phyloP scores from a whole-genome alignment of 2,329 filamentous ascomycete species.

The Pyricularia sp. region DNA sequence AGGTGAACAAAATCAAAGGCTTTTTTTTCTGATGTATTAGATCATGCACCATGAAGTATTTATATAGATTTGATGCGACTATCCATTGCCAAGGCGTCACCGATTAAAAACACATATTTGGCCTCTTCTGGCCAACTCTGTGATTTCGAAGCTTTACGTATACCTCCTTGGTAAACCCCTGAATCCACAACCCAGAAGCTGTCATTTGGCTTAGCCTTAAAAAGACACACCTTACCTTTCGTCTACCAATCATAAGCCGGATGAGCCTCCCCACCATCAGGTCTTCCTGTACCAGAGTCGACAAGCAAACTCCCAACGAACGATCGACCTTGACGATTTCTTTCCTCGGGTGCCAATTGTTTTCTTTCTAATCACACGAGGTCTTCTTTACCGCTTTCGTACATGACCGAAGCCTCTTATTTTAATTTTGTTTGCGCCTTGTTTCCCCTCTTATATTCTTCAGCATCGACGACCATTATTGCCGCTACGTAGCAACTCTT shows the following conservation, averaged over 20 bases:
- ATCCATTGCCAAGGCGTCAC: no score
- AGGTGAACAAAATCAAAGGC: no score
- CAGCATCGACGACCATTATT: background rate
- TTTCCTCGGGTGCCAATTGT: background rate
- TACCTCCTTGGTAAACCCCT: background rate
- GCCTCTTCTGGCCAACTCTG: background rate
- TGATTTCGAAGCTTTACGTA: background rate
- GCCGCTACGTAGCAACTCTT: background rate
- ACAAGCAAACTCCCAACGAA: background rate
- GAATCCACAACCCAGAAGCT: background rate
- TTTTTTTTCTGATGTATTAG: no score
- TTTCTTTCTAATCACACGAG: background rate
- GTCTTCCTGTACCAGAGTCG: background rate
- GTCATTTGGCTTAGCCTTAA: background rate
- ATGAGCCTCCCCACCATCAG: background rate
- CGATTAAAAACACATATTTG: background rate
- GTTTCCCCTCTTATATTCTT: background rate
- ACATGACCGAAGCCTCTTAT: background rate
- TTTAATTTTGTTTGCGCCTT: background rate
- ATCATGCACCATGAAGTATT: no score
- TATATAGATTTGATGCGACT: no score
- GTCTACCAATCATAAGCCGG: background rate
- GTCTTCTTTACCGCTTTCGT: background rate
- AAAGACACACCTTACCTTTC: background rate
- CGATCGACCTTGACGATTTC: background rate